Percentiles rank a stretch among this genome's conserved stretches.
These are phyloP conservation scores for Fraxinus floribunda DNA, from an alignment of 305 asterid genomes.

Conservation along the genomic window DNA sequence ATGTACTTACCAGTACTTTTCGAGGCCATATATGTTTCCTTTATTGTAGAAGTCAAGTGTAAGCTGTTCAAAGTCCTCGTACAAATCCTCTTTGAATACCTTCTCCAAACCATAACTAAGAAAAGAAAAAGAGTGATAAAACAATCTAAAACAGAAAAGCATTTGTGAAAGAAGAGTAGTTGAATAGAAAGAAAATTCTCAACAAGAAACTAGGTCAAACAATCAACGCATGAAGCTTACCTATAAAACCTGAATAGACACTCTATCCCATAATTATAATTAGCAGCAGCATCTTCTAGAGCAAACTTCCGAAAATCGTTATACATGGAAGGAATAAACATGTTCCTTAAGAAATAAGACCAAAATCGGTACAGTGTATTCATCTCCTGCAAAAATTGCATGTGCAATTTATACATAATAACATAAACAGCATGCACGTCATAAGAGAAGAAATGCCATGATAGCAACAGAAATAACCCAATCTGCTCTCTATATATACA, in stretches of 20 bases:
- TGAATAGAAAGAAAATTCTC: conserved; percentile 1
- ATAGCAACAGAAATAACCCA: background rate
- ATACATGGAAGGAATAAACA: conserved; percentile 74
- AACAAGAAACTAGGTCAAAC: background rate
- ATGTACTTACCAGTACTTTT: conserved; percentile 72
- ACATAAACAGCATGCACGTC: background rate
- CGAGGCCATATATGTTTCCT: conserved; percentile 86
- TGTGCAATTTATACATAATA: background rate
- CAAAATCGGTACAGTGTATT: conserved; percentile 85
- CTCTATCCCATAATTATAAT: conserved; percentile 76
- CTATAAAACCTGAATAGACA: conserved; percentile 86
- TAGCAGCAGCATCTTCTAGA: conserved; percentile 80
- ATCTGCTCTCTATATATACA: background rate
- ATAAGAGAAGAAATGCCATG: background rate
- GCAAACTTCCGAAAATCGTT: conserved; percentile 70
- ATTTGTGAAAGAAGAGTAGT: background rate
- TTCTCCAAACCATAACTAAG: conserved; percentile 87
- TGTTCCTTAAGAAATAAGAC: conserved; percentile 75
- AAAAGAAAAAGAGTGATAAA: conserved; percentile 9
- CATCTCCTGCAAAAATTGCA: conserved; percentile 77
- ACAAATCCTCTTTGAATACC: conserved; percentile 67
- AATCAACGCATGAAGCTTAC: conserved; percentile 34
- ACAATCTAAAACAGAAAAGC: conserved; percentile 3
- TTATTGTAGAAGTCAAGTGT: conserved; percentile 60
- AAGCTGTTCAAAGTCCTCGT: conserved; percentile 73